Evolutionary conservation across 345 rosid genomes (phyloP), one percentile per base, ranked within the genome.

Genomic region (Euclidium syriacum): DNA sequence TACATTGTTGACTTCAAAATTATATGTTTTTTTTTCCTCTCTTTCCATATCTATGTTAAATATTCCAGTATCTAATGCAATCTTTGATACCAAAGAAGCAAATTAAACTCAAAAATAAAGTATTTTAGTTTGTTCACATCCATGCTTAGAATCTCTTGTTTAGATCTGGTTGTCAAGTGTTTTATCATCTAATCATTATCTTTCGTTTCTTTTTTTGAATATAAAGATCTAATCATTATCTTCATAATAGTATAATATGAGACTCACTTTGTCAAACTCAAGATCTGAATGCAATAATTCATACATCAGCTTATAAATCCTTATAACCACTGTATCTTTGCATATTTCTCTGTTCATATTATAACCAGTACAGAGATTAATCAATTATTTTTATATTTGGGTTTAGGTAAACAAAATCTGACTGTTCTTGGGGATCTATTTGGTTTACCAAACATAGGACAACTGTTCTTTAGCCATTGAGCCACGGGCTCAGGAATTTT

Each of bases 401-500:
- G 6, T 38, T 38, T 38, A 38, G 42, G 11, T 38, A 15, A 38
- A 38, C 42, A 38, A 15, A 36, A 38, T 14, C 4, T 36, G 42
- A 38, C 17, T n/a, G 18, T 6, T 38, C 42, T n/a, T 38, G 42
- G 17, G 17, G 42, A n/a, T 17, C 42, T 17, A 38, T 33, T 26
- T 39, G 47, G 35, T 57, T 35, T 5, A 29, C 5, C 33, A 6
- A 1, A 29, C 2, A 29, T 9, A 29, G 33, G 5, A 29, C 33
- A 29, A 29, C 7, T 29, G 33, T 6, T 5, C 33, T 29, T 29
- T 39, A 18, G 74, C 82, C 80, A 84, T 78, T 84, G 86, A 81
- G 90, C 86, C 83, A 61, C 83, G 82, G 78, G 65, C 70, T 73
- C 39, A 12, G 22, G 32, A 38, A 23, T 38, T 55, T 6, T 15